Evolutionary conservation across 257 asterid genomes (phyloP), one percentile per base, ranked within the genome.

Genomic region (Linaria vulgaris): DNA sequence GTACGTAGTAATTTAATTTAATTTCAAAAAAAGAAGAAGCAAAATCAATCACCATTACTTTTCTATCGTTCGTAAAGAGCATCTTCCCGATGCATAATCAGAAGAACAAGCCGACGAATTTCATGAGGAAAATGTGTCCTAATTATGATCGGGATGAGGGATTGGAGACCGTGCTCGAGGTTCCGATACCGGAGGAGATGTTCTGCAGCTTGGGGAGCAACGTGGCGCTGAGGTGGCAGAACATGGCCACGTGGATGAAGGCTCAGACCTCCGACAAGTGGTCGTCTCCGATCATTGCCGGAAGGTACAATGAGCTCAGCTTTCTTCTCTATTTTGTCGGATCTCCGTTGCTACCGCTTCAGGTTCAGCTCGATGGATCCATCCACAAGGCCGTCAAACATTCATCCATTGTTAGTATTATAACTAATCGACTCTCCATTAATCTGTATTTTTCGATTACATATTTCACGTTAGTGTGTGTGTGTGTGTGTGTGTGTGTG

Each of bases 161-260:
- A 0, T 57, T 91, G 56, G 96, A 91, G 80, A 91, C 95, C 7
- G 86, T 91, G 54, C 76, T 91, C 45, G 98, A 91, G 83, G 95
- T 86, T 9, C 96, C 98, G 16, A 77, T 91, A 15, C 96, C 96
- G 19, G 98, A 91, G 78, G 96, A 91, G 75, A 86, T 91, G 94
- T 91, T 91, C 66, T 34, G 79, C 11, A 79, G 80, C 12, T 70
- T 88, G 72, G 96, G 98, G 0, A 85, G 62, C 38, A 86, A 75
- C 59, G 79, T 78, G 27, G 92, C 95, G 1, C 59, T 84, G 59
- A 71, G 98, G n/a, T 91, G 96, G 95, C 96, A 88, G 78, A 85
- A 83, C 25, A 86, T 91, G 98, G 76, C 96, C 4, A 82, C 95
- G 12, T 91, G 96, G 98, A 88, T 88, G 96, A 86, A 83, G 67